Evolutionary conservation across 108 stramenopile species (phyloP).

Genomic region (Discostella pseudostelligera): DNA sequence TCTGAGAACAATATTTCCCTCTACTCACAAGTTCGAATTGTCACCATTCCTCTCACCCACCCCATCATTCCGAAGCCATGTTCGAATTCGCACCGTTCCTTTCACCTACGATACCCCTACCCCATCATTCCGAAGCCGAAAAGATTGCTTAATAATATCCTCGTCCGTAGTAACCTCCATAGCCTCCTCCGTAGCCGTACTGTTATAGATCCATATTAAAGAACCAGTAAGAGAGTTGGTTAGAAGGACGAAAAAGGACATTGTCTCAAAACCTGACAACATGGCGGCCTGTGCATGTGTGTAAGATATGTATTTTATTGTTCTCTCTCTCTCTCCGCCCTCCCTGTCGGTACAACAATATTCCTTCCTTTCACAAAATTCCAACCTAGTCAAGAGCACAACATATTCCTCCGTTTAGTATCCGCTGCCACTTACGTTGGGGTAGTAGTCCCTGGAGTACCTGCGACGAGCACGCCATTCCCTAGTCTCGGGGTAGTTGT

Average conservation of each 20-base stretch:
- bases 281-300: slow-evolving; percentile 2
- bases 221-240: slow-evolving; percentile 4
- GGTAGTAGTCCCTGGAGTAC: slow-evolving; percentile 38
- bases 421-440: slow-evolving; percentile 14
- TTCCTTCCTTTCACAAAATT: background rate
- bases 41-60: too few species aligned
- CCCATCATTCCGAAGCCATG: too few species aligned
- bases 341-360: background rate
- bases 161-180: background rate
- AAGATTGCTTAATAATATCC: background rate
- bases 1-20: background rate
- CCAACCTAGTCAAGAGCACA: background rate
- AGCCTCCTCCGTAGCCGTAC: slow-evolving; percentile 11
- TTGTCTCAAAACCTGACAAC: too few species aligned
- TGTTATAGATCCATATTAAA: slow-evolving; percentile 3
- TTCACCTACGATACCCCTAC: too few species aligned
- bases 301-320: slow-evolving; percentile 6
- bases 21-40: too few species aligned
- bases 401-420: background rate
- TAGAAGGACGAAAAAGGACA: slow-evolving; percentile 9
- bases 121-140: background rate
- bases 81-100: too few species aligned
- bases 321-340: background rate
- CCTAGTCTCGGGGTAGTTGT: slow-evolving; percentile 42
- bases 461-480: slow-evolving; percentile 36